Percentiles rank a stretch among this genome's conserved stretches.
These are phyloP conservation scores for carrot (Daucus carota) DNA, from an alignment of 129 eudicot genomes.

Conservation along the genomic window DH1_v3.0 NC_030381.2:41473501-41474000, in stretches of 20 bases:
- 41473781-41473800: slow-evolving; percentile 9
- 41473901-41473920: slow-evolving; percentile 77
- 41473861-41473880: slow-evolving; percentile 25
- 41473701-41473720: slow-evolving; percentile 1
- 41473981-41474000: slow-evolving; percentile 34
- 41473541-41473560: slow-evolving; percentile 12
- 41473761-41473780: slow-evolving; percentile 37
- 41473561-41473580: slow-evolving; percentile 13
- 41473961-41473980: slow-evolving; percentile 11
- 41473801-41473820: slow-evolving; percentile 6
- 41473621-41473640: slow-evolving; percentile 11
- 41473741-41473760: slow-evolving; percentile 34
- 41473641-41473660: slow-evolving; percentile 17
- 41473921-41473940: slow-evolving; percentile 52
- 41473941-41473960: slow-evolving; percentile 18
- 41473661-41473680: slow-evolving; percentile 15
- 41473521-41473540: background rate
- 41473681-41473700: background rate
- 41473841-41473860: slow-evolving; percentile 2
- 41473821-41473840: slow-evolving; percentile 11
- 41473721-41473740: slow-evolving; percentile 13
- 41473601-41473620: slow-evolving; percentile 6
- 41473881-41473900: slow-evolving; percentile 68
- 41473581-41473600: slow-evolving; percentile 20
- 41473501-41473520: slow-evolving; percentile 12